Conservation (phyloP, 495 filamentous ascomycete genomes). For the Aspergillus avenaceus region DNA sequence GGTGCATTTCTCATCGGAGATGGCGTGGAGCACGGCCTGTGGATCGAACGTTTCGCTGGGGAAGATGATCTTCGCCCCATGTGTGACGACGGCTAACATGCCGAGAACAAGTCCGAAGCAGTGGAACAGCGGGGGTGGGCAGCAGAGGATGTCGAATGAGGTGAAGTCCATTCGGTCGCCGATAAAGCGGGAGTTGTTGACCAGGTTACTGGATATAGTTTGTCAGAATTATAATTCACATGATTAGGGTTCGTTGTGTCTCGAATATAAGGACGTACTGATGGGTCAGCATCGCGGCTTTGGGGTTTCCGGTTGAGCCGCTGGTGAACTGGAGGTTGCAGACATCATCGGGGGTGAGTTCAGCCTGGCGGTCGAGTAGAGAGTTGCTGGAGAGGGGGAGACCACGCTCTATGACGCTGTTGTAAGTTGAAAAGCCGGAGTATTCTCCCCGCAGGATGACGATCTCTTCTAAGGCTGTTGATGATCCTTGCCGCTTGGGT, state of each 20-base stretch:
- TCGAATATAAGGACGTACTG: slow-evolving; percentile 39
- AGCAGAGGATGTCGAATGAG: slow-evolving; percentile 60
- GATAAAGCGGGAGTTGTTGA: slow-evolving; percentile 68
- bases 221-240: not conserved
- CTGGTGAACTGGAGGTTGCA: slow-evolving; percentile 71
- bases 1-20: slow-evolving; percentile 62
- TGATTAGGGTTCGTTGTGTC: not conserved
- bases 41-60: slow-evolving; percentile 63
- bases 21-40: slow-evolving; percentile 51
- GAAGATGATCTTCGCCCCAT: slow-evolving; percentile 64
- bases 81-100: slow-evolving; percentile 61
- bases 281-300: slow-evolving; percentile 73
- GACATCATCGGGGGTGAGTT: slow-evolving; percentile 56
- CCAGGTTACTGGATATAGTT: slow-evolving; percentile 48
- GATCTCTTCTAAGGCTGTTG: slow-evolving; percentile 39
- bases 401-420: slow-evolving; percentile 37
- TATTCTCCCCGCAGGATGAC: slow-evolving; percentile 53
- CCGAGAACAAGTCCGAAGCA: slow-evolving; percentile 72
- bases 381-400: slow-evolving; percentile 29
- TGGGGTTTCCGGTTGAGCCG: slow-evolving; percentile 66
- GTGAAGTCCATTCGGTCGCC: slow-evolving; percentile 64
- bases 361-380: slow-evolving; percentile 39
- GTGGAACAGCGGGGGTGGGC: slow-evolving; percentile 68
- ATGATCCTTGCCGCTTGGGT: slow-evolving; percentile 27
- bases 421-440: slow-evolving; percentile 48